Base-by-base conservation (phyloP, 352 stramenopile genomes). In the Lagenidium sp. region DNA sequence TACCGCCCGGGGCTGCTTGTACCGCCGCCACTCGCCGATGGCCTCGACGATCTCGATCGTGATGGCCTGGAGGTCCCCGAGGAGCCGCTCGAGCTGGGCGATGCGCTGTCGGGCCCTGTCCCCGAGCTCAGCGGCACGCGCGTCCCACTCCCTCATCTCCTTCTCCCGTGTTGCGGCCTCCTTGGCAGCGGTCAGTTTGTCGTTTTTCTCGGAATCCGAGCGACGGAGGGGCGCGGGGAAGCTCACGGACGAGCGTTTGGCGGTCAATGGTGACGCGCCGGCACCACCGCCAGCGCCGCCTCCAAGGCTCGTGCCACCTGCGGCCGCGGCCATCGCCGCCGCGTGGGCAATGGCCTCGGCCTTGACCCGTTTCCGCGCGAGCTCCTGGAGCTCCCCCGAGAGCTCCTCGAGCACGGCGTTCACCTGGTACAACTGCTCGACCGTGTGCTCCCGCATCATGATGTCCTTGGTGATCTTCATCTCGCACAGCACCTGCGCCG, bases 401-500 rank as follows among this genome's bases (percentile, higher is more conserved):
- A 80, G 29, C 5, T 21, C 31, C 11, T 74, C 44, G 32, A 82
- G 45, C 2, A 50, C 13, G 1, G 41, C 35, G 3, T 57, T n/a
- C 0, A 42, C 22, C 3, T 72, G 52, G 6, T 59, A 56, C 23
- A 85, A 42, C 30, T 85, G 65, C 4, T 64, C 50, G 15, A 77
- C 47, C n/a, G 67, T 45, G 31, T 82, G 67, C 16, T 85, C 68
- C 4, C 72, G 66, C 47, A 75, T 53, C 41, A 81, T 59, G 35
- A 85, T 79, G 13, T 79, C 61, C 44, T 81, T 85, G 12, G 57
- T 72, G 25, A 76, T 60, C 21, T 51, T 44, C 6, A 85, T 39
- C 23, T 82, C 72, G 21, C 62, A 62, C 18, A 81, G 36, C 21
- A 79, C 63, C 30, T 76, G 57, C 8, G 36, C 46, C 1, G 43